A percentile compares a stretch with the other conserved stretches of the same genome.
These are phyloP conservation scores for Scleroderma bovista DNA, from an alignment of 768 basidiomycete genomes.

Conservation along the genomic window DNA sequence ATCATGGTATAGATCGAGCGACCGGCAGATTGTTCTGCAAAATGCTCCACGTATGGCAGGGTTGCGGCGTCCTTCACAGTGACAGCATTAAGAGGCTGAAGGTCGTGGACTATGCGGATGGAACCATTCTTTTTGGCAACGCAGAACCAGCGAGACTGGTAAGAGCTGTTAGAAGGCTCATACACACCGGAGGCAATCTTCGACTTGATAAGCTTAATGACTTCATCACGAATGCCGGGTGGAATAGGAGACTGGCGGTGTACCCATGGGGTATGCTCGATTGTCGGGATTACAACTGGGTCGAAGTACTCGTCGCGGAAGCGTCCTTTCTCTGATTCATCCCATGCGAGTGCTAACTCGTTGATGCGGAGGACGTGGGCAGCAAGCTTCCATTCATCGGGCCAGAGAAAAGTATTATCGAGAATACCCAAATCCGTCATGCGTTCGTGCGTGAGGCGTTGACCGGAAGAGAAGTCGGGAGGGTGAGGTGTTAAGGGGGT, in stretches of 20 bases:
- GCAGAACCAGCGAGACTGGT: slow-evolving; percentile 35
- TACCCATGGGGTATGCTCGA: slow-evolving; percentile 32
- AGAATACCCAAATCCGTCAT: background rate
- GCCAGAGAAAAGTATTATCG: background rate
- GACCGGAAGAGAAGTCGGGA: background rate
- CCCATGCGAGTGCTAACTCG: background rate
- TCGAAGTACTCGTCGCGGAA: slow-evolving; percentile 29
- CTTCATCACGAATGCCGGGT: slow-evolving; percentile 19
- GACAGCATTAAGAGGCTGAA: slow-evolving; percentile 15
- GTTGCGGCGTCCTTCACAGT: slow-evolving; percentile 1
- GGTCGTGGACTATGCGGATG: slow-evolving; percentile 13
- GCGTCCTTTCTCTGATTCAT: slow-evolving; percentile 28
- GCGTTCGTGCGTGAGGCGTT: background rate
- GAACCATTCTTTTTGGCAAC: slow-evolving; percentile 24
- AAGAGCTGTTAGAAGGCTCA: slow-evolving; percentile 33
- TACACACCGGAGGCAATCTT: slow-evolving; percentile 36
- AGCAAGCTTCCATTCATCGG: background rate
- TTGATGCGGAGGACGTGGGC: background rate
- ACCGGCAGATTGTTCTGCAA: slow-evolving; percentile 10
- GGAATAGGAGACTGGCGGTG: slow-evolving; percentile 24
- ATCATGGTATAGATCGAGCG: slow-evolving; percentile 1
- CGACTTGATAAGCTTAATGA: slow-evolving; percentile 11
- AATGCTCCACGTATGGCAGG: slow-evolving; percentile 7
- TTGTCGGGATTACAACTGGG: slow-evolving; percentile 25
- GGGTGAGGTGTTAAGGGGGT: background rate